These are phyloP conservation scores for Phlyctochytrium bullatum DNA, from an alignment of 192 early-diverging fungal species.

Conservation along the genomic window DNA sequence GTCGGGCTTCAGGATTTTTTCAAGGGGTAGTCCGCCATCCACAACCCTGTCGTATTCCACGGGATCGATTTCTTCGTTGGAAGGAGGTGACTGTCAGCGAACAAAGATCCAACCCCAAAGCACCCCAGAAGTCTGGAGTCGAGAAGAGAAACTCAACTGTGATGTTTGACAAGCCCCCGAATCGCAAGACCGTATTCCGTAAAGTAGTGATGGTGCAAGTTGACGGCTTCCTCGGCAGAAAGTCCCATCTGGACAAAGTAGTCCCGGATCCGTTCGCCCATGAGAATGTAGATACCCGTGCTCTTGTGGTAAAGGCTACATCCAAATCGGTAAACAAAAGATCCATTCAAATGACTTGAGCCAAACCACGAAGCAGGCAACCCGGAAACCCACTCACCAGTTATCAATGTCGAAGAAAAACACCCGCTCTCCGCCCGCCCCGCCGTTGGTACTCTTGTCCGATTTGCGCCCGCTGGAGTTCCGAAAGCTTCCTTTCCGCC, in stretches of 20 bases:
- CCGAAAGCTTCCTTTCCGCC: too few relatives aligned
- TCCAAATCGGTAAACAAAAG: too few relatives aligned
- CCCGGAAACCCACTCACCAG: too few relatives aligned
- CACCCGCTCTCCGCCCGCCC: constrained; percentile 28
- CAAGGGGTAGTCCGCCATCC: constrained; percentile 65
- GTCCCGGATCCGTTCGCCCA: constrained; percentile 59
- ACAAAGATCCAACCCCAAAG: background rate
- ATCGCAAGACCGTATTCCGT: constrained; percentile 70
- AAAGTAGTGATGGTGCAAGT: constrained; percentile 59
- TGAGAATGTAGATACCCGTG: constrained; percentile 50
- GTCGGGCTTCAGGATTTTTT: constrained; percentile 60
- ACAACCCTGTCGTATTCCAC: constrained; percentile 64
- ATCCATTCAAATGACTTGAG: too few relatives aligned
- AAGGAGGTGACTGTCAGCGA: too few relatives aligned
- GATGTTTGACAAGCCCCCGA: constrained; percentile 67
- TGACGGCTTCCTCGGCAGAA: constrained; percentile 44
- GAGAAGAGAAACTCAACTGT: constrained; percentile 35
- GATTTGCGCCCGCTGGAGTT: too few relatives aligned
- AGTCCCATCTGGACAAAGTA: constrained; percentile 60
- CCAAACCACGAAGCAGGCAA: too few relatives aligned
- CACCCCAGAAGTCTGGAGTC: background rate
- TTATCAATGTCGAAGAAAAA: constrained; percentile 86
- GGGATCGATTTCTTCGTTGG: constrained; percentile 64
- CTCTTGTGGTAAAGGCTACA: constrained; percentile 31
- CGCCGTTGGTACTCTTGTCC: too few relatives aligned